Evolutionary conservation across 495 filamentous ascomycete genomes (phyloP).

Genomic region (Aspergillus nanangensis): DNA sequence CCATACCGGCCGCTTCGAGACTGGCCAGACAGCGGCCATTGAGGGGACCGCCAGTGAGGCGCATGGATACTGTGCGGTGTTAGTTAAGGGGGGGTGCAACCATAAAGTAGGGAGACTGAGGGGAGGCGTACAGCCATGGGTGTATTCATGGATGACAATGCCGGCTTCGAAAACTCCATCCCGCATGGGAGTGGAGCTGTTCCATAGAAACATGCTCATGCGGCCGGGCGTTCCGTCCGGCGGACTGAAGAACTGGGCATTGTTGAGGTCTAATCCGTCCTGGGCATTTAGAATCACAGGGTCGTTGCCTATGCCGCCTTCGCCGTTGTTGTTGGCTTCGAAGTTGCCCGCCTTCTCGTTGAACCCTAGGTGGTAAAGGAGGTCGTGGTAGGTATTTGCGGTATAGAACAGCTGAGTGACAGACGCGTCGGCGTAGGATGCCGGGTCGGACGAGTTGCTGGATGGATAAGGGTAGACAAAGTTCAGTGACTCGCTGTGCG

Average conservation of each 20-base stretch:
- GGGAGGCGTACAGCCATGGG: constrained; percentile 21
- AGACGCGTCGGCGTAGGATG: constrained; percentile 9
- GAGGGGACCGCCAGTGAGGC: constrained; percentile 52
- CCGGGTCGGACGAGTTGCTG: not conserved
- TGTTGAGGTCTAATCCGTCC: constrained; percentile 46
- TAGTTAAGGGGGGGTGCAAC: not conserved
- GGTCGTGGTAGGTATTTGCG: constrained; percentile 48
- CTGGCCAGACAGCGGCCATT: constrained; percentile 42
- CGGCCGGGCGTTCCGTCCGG: constrained; percentile 43
- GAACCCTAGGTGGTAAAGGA: constrained; percentile 50
- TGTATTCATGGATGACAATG: constrained; percentile 46
- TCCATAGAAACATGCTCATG: constrained; percentile 36
- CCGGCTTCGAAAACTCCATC: constrained; percentile 43
- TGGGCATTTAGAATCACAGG: constrained; percentile 51
- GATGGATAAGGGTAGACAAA: constrained; percentile 8
- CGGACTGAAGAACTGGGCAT: constrained; percentile 49
- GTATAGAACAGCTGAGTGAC: constrained; percentile 51
- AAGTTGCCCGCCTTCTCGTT: constrained; percentile 52
- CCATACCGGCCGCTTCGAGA: constrained; percentile 47
- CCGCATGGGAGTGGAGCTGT: constrained; percentile 23
- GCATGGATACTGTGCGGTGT: constrained; percentile 31
- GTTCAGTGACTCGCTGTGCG: not conserved
- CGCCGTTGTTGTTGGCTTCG: constrained; percentile 45
- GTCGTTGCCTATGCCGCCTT: constrained; percentile 41
- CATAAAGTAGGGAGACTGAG: not conserved